phyloP scores from a whole-genome alignment of 192 early-diverging fungal genomes.

The Diversispora epigaea region DNA sequence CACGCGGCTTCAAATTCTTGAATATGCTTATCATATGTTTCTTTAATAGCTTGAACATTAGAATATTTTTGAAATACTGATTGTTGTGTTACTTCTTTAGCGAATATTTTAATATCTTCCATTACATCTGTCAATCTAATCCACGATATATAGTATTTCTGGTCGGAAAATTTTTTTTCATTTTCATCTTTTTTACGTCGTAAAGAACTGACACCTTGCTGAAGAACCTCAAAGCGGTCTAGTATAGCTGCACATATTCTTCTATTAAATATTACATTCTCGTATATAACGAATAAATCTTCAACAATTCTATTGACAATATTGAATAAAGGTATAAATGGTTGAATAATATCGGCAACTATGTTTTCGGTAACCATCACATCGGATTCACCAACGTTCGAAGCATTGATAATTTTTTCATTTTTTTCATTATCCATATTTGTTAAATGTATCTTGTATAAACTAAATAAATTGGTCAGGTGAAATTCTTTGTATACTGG shows the following conservation, averaged over 20 bases:
- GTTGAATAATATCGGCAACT: no score
- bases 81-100: neutral
- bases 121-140: neutral
- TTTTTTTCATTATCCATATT: no score
- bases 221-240: neutral
- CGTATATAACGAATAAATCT: no score
- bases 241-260: slow-evolving; percentile 1
- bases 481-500: no score
- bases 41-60: neutral
- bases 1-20: neutral
- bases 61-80: neutral
- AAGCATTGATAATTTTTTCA: no score
- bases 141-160: slow-evolving; percentile 15
- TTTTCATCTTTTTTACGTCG: neutral
- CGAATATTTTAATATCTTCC: slow-evolving; percentile 3
- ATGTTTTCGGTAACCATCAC: no score
- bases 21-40: neutral
- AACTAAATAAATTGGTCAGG: no score
- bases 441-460: no score
- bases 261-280: neutral
- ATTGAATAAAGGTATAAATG: no score
- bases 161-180: slow-evolving; percentile 6
- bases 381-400: no score
- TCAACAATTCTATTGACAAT: no score
- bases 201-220: neutral